Conservation (phyloP, 164 flowering plant species). For the Sedum album region DNA sequence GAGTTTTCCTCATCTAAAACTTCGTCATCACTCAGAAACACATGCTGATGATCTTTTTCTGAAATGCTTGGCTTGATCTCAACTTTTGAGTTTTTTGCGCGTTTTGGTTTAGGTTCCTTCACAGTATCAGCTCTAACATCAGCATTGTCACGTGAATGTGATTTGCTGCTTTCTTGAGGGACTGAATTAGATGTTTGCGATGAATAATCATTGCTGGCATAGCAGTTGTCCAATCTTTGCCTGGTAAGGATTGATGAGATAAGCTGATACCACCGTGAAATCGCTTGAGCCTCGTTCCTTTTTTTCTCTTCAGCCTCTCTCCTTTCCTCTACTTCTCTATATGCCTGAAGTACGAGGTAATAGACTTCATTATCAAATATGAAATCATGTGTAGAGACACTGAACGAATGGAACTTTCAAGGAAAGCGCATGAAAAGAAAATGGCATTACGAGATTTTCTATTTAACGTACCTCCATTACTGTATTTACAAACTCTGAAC, state of each 20-base stretch:
- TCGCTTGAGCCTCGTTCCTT: slow-evolving; percentile 55
- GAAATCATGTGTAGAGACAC: too few relatives aligned
- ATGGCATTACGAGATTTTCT: background rate
- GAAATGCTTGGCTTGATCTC: slow-evolving; percentile 4
- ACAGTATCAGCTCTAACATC: slow-evolving; percentile 4
- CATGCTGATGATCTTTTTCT: slow-evolving; percentile 60
- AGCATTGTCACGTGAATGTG: background rate
- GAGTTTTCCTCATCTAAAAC: slow-evolving; percentile 43
- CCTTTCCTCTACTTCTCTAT: slow-evolving; percentile 69
- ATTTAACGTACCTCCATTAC: slow-evolving; percentile 56
- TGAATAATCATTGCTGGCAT: slow-evolving; percentile 22
- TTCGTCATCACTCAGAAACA: slow-evolving; percentile 48
- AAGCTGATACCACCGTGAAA: slow-evolving; percentile 89
- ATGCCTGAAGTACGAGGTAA: slow-evolving; percentile 45
- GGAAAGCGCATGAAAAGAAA: background rate
- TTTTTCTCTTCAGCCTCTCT: slow-evolving; percentile 71
- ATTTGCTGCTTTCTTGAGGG: slow-evolving; percentile 6
- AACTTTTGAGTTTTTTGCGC: slow-evolving; percentile 7
- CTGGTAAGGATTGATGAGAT: slow-evolving; percentile 77
- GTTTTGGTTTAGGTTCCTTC: slow-evolving; percentile 11
- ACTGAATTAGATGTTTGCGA: slow-evolving; percentile 14
- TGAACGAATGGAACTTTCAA: background rate
- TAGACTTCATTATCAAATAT: background rate
- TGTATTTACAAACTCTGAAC: slow-evolving; percentile 74
- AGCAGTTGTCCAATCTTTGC: slow-evolving; percentile 56